phyloP scores from a whole-genome alignment of 192 early-diverging fungal species.

The Chytriomyces hyalinus region DNA sequence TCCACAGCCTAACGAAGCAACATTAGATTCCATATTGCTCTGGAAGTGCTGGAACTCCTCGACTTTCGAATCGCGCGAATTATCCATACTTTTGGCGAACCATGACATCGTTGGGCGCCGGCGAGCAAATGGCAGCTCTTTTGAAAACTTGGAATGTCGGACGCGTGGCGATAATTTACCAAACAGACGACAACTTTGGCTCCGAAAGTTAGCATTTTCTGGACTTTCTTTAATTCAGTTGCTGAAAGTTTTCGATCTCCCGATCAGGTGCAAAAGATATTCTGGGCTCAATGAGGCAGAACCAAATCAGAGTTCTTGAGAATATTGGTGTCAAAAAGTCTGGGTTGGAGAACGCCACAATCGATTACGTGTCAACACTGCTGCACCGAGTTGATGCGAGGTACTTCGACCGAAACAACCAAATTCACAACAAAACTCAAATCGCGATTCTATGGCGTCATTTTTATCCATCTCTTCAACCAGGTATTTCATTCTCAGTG shows the following conservation, averaged over 20 bases:
- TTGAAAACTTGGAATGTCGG: neutral
- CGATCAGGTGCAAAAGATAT: neutral
- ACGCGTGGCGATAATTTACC: neutral
- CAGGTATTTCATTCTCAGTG: conserved; percentile 19
- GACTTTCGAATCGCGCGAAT: neutral
- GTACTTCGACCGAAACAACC: too few relatives aligned
- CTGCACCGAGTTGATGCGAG: too few relatives aligned
- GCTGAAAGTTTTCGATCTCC: too few relatives aligned
- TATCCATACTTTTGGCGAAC: neutral
- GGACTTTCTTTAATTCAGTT: neutral
- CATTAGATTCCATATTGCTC: conserved; percentile 13
- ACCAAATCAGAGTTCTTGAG: neutral
- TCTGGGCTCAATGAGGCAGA: neutral
- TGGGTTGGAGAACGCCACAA: neutral
- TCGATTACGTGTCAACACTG: neutral
- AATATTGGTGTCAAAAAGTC: neutral
- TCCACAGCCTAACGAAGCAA: neutral
- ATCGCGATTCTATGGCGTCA: too few relatives aligned
- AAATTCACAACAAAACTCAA: too few relatives aligned
- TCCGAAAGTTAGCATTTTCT: neutral
- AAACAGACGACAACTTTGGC: neutral
- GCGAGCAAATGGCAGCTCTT: neutral
- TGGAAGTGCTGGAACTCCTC: neutral
- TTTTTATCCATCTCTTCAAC: neutral
- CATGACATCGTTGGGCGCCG: neutral